A percentile compares a stretch with the other conserved stretches of the same genome.
Conservation (phyloP, 75 land plant genomes). For the Chamaecyparis obtusa region DNA sequence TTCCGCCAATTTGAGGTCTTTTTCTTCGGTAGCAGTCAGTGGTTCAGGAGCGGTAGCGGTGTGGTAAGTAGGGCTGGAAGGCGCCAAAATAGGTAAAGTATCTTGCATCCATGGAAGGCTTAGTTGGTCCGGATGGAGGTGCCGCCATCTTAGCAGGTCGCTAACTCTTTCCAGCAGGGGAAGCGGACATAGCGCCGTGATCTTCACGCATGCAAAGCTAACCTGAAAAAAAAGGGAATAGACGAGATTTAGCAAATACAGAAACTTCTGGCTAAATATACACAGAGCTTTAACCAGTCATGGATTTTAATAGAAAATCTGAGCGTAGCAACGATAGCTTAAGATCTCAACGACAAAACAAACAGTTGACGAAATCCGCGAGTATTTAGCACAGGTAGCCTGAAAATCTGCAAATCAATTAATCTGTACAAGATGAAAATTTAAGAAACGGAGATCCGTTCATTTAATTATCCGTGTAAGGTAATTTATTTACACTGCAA, state of each 20-base stretch:
- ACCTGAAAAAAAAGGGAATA: slow-evolving; percentile 38
- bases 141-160: slow-evolving; percentile 35
- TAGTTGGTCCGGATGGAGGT: neutral
- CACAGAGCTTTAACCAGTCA: too few species aligned
- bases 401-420: too few species aligned
- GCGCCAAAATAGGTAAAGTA: slow-evolving; percentile 57
- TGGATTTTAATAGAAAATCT: too few species aligned
- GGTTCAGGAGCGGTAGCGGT: slow-evolving; percentile 54
- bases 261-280: too few species aligned
- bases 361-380: too few species aligned
- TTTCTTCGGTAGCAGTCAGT: slow-evolving; percentile 58
- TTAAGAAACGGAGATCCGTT: too few species aligned
- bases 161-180: slow-evolving; percentile 59
- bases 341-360: too few species aligned
- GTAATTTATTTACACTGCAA: too few species aligned
- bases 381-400: too few species aligned
- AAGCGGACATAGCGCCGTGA: slow-evolving; percentile 84
- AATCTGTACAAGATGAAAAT: too few species aligned
- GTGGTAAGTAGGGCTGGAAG: slow-evolving; percentile 76
- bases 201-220: slow-evolving; percentile 71
- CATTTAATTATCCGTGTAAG: too few species aligned
- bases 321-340: too few species aligned
- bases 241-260: neutral
- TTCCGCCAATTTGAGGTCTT: slow-evolving; percentile 43
- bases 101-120: slow-evolving; percentile 74